Evolutionary conservation across 2,329 filamentous ascomycete species (phyloP), one percentile per base, ranked within the genome.

Genomic region (Hypocrella siamensis): DNA sequence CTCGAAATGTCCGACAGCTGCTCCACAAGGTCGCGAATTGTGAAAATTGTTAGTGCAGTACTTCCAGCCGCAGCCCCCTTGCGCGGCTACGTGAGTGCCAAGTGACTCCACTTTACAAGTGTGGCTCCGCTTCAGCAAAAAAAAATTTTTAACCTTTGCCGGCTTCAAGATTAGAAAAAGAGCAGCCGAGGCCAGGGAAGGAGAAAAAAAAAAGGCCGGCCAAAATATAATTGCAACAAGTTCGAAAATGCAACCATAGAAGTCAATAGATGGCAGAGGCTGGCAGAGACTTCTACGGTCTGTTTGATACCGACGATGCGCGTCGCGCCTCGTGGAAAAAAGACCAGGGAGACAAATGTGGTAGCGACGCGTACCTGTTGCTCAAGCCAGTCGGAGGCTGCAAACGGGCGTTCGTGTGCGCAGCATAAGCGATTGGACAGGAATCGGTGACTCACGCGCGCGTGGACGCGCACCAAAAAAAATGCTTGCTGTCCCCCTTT

Each of bases 21-120:
- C 26, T 11, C 15, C 17, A 22, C 19, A 19, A 37, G 31, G 39
- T 45, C 26, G 32, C 39, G 31, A 21, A 28, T 26, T 31, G 26
- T 32, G 31, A 30, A 46, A 54, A 56, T 55, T 57, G 53, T 57
- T 57, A 57, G 43, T 38, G 52, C 28, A 47, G 42, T 56, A 57
- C 54, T 42, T 56, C 32, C 32, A 34, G 26, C 38, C 40, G 32
- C 36, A 30, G 32, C 35, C 37, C 35, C 30, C 31, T 28, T 34
- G 30, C 40, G 41, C 39, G 39, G 39, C 42, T 43, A 40, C 35
- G 40, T 40, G 33, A 40, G 39, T 40, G 44, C 40, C 34, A 45
- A 40, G 51, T 44, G 47, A 35, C 38, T 27, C 26, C 40, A 46
- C 44, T 44, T 37, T 45, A 30, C 37, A 47, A 52, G 46, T 45